These are phyloP conservation scores for Syncephalastrum racemosum DNA, from an alignment of 371 early-diverging fungal genomes.

Conservation along the genomic window DNA sequence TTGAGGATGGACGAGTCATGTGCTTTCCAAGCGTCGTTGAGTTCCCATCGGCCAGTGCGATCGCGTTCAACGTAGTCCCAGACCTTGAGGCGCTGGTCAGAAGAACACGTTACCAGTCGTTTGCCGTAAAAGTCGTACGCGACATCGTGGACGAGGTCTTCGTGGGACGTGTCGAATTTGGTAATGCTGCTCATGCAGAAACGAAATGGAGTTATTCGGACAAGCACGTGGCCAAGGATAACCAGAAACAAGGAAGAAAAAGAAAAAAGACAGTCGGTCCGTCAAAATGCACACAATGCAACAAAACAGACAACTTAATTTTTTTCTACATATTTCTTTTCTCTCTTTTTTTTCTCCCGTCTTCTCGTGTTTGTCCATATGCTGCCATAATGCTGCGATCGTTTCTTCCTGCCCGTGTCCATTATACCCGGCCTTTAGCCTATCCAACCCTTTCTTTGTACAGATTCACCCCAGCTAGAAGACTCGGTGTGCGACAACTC, in stretches of 20 bases:
- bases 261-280: not conserved
- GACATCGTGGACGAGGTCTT: slow-evolving; percentile 92
- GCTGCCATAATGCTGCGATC: too few species aligned
- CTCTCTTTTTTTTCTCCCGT: too few species aligned
- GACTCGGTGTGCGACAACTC: too few species aligned
- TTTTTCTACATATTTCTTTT: too few species aligned
- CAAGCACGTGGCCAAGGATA: not conserved
- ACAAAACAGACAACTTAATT: too few species aligned
- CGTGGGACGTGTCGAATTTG: slow-evolving; percentile 78
- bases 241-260: not conserved
- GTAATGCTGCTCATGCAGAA: slow-evolving; percentile 35
- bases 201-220: not conserved
- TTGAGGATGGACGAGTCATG: slow-evolving; percentile 87
- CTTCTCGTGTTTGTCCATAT: too few species aligned
- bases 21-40: slow-evolving; percentile 88
- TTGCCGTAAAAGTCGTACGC: slow-evolving; percentile 93
- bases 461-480: too few species aligned
- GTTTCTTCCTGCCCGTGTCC: too few species aligned
- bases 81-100: slow-evolving; percentile 91
- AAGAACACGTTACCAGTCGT: slow-evolving; percentile 85
- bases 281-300: too few species aligned
- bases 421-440: too few species aligned
- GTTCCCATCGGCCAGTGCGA: slow-evolving; percentile 72
- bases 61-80: slow-evolving; percentile 75
- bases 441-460: too few species aligned